Percentiles rank a stretch among this genome's conserved stretches.
phyloP scores from a whole-genome alignment of 2,329 filamentous ascomycete genomes.

The Colletotrichum scovillei region DNA sequence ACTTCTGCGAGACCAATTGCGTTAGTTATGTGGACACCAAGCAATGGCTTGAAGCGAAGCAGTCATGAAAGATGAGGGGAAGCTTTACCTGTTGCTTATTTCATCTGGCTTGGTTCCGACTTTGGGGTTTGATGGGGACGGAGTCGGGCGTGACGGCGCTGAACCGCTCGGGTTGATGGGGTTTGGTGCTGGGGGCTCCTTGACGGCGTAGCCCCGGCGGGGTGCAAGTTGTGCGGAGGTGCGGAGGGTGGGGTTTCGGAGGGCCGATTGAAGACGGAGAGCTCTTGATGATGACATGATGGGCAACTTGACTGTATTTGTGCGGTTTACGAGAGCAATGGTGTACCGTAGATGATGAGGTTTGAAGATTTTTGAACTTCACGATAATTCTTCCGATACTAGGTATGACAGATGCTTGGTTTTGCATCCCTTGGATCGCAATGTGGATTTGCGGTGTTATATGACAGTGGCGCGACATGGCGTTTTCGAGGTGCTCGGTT shows the following conservation, averaged over 20 bases:
- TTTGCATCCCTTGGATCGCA: neutral
- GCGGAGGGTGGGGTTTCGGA: neutral
- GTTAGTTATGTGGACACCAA: neutral
- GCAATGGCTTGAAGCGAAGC: neutral
- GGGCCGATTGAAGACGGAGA: neutral
- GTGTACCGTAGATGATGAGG: too few species aligned
- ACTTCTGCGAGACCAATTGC: neutral
- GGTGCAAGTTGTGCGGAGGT: neutral
- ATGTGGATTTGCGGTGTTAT: neutral
- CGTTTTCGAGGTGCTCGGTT: neutral
- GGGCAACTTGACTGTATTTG: too few species aligned
- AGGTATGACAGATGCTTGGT: neutral
- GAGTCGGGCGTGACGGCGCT: neutral
- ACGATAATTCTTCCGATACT: too few species aligned
- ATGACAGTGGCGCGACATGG: neutral
- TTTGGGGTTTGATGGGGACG: neutral
- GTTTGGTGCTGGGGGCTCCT: neutral
- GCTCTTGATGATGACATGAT: slow-evolving; percentile 7
- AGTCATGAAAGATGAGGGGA: neutral
- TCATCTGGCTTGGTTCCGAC: neutral
- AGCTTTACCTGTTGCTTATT: neutral
- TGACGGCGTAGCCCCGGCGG: neutral
- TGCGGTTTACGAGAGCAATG: neutral
- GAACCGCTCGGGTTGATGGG: neutral
- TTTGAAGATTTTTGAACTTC: too few species aligned